phyloP scores from a whole-genome alignment of 2,329 filamentous ascomycete genomes.

The Paramyrothecium roridum region DNA sequence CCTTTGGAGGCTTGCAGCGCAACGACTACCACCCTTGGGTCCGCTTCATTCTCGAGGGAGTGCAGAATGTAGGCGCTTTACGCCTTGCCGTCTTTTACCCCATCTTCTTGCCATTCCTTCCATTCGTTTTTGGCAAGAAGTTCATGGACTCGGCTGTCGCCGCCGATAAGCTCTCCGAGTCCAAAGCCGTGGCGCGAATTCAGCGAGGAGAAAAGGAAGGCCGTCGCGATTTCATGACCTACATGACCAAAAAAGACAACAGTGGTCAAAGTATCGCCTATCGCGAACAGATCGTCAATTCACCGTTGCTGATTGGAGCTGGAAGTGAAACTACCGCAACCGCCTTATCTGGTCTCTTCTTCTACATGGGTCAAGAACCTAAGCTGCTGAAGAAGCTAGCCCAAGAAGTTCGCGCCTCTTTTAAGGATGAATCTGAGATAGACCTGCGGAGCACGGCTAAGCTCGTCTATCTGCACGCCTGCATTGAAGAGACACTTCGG shows the following conservation, averaged over 20 bases:
- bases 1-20: conserved; percentile 15
- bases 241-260: not conserved
- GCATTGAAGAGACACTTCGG: conserved; percentile 38
- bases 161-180: not conserved
- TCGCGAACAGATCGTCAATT: conserved; percentile 6
- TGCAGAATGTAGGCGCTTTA: conserved; percentile 1
- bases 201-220: not conserved
- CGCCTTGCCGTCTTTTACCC: not conserved
- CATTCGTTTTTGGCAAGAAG: not conserved
- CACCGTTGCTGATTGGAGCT: conserved; percentile 19
- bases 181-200: not conserved
- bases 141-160: not conserved
- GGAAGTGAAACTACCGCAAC: conserved; percentile 32
- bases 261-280: conserved; percentile 1
- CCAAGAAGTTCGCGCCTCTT: conserved; percentile 35
- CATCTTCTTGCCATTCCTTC: not conserved
- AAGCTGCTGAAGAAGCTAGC: conserved; percentile 19
- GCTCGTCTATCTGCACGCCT: conserved; percentile 36
- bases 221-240: not conserved
- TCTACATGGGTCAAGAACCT: conserved; percentile 20
- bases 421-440: conserved; percentile 33
- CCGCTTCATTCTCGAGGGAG: conserved; percentile 8
- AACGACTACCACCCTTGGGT: conserved; percentile 17
- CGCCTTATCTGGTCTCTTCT: conserved; percentile 20
- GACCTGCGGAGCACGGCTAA: conserved; percentile 21